Percentiles rank a stretch among this genome's conserved stretches.
Evolutionary conservation across 169 alveolate species (phyloP).

Genomic region (Eimeria acervulina): DNA sequence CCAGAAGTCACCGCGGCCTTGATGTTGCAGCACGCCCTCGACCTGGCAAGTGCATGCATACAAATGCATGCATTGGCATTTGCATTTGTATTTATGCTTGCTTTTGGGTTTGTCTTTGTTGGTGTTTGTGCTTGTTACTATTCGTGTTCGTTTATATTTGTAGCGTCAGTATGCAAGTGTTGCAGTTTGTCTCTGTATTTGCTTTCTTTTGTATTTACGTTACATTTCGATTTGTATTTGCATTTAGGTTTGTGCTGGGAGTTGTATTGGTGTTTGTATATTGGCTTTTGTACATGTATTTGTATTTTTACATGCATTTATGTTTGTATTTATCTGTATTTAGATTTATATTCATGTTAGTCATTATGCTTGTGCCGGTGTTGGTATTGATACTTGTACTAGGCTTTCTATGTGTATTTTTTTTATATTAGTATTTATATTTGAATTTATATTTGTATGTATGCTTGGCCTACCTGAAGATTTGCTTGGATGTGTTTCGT

Average conservation of each 20-base stretch:
- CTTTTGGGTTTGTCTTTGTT: neutral
- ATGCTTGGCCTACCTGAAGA: neutral
- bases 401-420: too few relatives aligned
- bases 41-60: conserved; percentile 36
- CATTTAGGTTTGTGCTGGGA: neutral
- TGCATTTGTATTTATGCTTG: neutral
- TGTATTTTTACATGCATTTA: neutral
- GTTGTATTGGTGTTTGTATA: neutral
- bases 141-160: too few relatives aligned
- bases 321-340: neutral
- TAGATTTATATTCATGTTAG: too few relatives aligned
- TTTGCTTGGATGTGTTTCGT: neutral
- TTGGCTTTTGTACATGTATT: neutral
- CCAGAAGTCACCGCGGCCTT: conserved; percentile 56
- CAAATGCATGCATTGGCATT: neutral
- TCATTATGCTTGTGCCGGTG: too few relatives aligned
- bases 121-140: too few relatives aligned
- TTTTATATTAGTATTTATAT: too few relatives aligned
- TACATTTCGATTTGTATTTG: neutral
- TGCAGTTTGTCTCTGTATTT: too few relatives aligned
- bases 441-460: neutral
- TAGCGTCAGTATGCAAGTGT: too few relatives aligned
- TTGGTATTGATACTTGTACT: too few relatives aligned
- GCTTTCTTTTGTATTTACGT: neutral
- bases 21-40: conserved; percentile 79